Evolutionary conservation across 2,329 filamentous ascomycete species (phyloP).

Genomic region (Neopestalotiopsis sp.): DNA sequence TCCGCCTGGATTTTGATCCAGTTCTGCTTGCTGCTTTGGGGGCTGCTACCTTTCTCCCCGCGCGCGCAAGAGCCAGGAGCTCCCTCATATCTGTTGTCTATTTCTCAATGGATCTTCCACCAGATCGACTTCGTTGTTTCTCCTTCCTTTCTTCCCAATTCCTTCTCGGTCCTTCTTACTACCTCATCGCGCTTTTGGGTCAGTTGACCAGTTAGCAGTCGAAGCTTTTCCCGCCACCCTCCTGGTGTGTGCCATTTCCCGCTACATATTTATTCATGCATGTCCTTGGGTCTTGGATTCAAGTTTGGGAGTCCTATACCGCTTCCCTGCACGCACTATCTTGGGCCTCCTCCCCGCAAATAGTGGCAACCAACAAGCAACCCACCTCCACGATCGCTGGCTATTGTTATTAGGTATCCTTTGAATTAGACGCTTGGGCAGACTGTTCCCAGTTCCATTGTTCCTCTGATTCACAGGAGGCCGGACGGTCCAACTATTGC

Average conservation of each 20-base stretch:
- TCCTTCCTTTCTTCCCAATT: constrained; percentile 16
- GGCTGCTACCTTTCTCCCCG: constrained; percentile 17
- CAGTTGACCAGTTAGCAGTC: constrained; percentile 8
- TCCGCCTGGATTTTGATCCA: neutral
- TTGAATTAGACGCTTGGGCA: neutral
- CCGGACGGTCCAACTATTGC: constrained; percentile 10
- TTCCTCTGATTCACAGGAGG: constrained; percentile 16
- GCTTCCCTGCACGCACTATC: neutral
- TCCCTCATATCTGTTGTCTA: constrained; percentile 4
- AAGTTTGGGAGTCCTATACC: constrained; percentile 13
- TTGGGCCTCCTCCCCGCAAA: constrained; percentile 23
- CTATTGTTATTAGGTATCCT: constrained; percentile 11
- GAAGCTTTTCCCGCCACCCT: constrained; percentile 2
- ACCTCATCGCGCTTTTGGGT: neutral
- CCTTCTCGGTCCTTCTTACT: neutral
- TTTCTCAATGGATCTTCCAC: constrained; percentile 18
- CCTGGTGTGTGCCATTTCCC: neutral
- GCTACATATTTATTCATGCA: constrained; percentile 16
- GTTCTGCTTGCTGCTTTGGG: constrained; percentile 13
- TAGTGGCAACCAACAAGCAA: constrained; percentile 22
- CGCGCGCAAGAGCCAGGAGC: neutral
- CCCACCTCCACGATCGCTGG: constrained; percentile 14
- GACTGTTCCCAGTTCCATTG: constrained; percentile 10
- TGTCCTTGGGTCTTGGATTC: constrained; percentile 4
- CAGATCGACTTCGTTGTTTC: constrained; percentile 16